phyloP scores from a whole-genome alignment of 805 yeast species.

The Barnettozyma pratensis region DNA sequence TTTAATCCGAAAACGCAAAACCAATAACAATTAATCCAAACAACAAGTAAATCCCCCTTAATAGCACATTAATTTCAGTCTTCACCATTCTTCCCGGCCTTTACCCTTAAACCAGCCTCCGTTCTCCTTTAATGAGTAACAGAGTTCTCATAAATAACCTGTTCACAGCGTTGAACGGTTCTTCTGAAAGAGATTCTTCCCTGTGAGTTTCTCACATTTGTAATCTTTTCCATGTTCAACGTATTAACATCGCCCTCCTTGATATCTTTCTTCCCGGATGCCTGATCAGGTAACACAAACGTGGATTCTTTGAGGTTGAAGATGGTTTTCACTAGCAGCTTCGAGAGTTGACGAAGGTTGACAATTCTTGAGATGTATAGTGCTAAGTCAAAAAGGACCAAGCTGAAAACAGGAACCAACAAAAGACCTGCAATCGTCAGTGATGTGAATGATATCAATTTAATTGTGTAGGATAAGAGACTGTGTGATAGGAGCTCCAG shows the following conservation, averaged over 20 bases:
- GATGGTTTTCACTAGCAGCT: background rate
- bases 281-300: background rate
- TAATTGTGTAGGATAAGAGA: background rate
- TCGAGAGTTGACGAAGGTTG: constrained; percentile 4
- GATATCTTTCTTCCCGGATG: background rate
- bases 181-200: constrained; percentile 11
- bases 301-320: constrained; percentile 5
- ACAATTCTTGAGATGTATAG: constrained; percentile 15
- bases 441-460: background rate
- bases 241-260: background rate
- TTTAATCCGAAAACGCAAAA: background rate
- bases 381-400: constrained; percentile 16
- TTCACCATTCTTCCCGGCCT: background rate
- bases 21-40: background rate
- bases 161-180: constrained; percentile 10
- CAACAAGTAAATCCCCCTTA: background rate
- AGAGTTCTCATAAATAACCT: constrained; percentile 16
- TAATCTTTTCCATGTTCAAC: background rate
- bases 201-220: constrained; percentile 1
- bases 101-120: no score
- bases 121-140: constrained; percentile 1
- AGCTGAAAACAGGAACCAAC: constrained; percentile 11
- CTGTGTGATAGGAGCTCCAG: background rate
- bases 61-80: background rate
- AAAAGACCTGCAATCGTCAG: background rate